Base-by-base conservation (phyloP, 306 rosid genomes). In the Pterocarpus macrocarpus region DNA sequence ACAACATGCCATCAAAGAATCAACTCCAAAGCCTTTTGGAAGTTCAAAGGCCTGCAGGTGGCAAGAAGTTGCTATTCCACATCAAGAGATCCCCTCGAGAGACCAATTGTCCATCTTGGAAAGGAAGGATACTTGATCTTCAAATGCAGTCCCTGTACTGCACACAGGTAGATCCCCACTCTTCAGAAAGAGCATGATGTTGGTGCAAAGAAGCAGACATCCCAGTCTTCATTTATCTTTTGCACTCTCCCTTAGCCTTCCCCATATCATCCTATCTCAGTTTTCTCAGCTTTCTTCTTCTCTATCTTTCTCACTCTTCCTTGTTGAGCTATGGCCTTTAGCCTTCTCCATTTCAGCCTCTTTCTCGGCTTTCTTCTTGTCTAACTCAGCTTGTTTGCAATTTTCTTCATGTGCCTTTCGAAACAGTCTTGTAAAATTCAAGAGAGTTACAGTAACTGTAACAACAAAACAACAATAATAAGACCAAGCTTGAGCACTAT, bases 391-490 rank as follows among this genome's bases (percentile, higher is more conserved):
- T 70, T 93, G 97, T 87, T 93, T 95, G 53, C 5, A 44, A 82
- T 95, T 95, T 86, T 95, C 99, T 70, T 93, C 98, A 22, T 95
- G 97, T 64, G 99, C 96, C 85, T 89, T 95, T 75, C 89, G 89
- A 85, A 95, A 95, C 90, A 95, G 58, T 87, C 95, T 90, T 81
- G 83, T 77, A 78, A 95, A 93, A 84, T 90, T 95, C 77, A 90
- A 82, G 78, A 95, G 92, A 74, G 98, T 95, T 56, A 72, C 86
- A 28, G 95, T 89, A 79, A 95, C 99, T 95, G 96, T 87, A 89
- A 75, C 67, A 71, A 73, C 70, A 74, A 84, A 85, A 76, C 71
- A 69, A 80, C 47, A 81, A 67, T 58, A 44, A 43, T 41, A 63
- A 41, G 56, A 79, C 68, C 71, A 62, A 85, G 78, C 79, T 58